These are phyloP conservation scores for Prunus padus DNA, from an alignment of 306 rosid species.

Conservation along the genomic window DNA sequence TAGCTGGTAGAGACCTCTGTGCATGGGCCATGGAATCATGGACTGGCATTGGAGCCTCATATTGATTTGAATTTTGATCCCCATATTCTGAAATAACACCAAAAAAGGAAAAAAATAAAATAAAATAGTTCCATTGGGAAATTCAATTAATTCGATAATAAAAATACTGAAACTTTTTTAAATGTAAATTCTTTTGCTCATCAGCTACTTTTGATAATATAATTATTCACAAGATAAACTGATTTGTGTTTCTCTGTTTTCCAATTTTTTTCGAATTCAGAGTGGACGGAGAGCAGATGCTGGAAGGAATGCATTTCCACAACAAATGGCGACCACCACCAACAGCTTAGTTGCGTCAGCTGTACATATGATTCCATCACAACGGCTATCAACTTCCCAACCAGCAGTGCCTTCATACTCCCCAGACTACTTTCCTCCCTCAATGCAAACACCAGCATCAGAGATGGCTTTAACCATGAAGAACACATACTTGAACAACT, in stretches of 20 bases:
- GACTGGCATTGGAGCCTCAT: too few relatives aligned
- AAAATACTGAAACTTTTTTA: too few relatives aligned
- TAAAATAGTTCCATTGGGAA: too few relatives aligned
- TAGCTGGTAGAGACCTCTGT: too few relatives aligned
- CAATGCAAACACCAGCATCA: slow-evolving; percentile 35
- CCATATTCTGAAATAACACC: too few relatives aligned
- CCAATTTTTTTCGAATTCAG: slow-evolving; percentile 43
- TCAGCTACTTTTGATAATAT: neutral
- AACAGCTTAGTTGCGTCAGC: slow-evolving; percentile 29
- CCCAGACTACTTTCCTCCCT: slow-evolving; percentile 34
- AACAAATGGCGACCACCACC: slow-evolving; percentile 44
- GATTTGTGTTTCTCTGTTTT: neutral
- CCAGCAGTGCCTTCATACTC: slow-evolving; percentile 25
- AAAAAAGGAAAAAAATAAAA: too few relatives aligned
- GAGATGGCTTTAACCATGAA: slow-evolving; percentile 32
- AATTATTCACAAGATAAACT: slow-evolving; percentile 13
- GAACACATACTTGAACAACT: neutral
- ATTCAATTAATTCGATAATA: too few relatives aligned
- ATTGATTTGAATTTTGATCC: too few relatives aligned
- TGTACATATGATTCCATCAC: slow-evolving; percentile 36
- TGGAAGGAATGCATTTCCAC: slow-evolving; percentile 67
- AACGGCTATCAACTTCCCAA: slow-evolving; percentile 29
- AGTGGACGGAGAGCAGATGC: slow-evolving; percentile 74
- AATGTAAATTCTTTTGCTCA: too few relatives aligned
- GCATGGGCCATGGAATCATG: too few relatives aligned